These are phyloP conservation scores for Geotrichum ghanense DNA, from an alignment of 805 yeast species.

Conservation along the genomic window DNA sequence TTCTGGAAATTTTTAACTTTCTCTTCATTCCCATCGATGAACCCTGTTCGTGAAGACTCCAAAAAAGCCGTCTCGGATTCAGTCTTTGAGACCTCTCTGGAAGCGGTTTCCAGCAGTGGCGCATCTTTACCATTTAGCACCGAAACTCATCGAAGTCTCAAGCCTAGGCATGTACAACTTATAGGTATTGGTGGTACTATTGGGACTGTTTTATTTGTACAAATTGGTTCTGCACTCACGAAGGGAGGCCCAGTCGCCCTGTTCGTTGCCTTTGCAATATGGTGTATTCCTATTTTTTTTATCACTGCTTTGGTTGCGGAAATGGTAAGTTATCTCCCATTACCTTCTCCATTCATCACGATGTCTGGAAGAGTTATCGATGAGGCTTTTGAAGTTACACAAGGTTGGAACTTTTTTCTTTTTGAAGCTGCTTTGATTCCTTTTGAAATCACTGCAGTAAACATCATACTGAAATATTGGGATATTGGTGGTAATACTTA, in stretches of 20 bases:
- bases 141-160: slow-evolving; percentile 40
- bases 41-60: too few species aligned
- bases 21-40: too few species aligned
- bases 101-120: too few species aligned
- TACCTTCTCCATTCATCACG: slow-evolving; percentile 65
- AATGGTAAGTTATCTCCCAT: slow-evolving; percentile 65
- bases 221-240: slow-evolving; percentile 52
- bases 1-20: too few species aligned
- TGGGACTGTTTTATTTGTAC: slow-evolving; percentile 70
- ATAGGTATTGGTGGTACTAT: slow-evolving; percentile 75
- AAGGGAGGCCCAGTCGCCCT: slow-evolving; percentile 63
- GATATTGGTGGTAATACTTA: slow-evolving; percentile 31
- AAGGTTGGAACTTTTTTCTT: slow-evolving; percentile 74
- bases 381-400: slow-evolving; percentile 60
- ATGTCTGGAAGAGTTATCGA: slow-evolving; percentile 68
- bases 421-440: slow-evolving; percentile 71
- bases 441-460: slow-evolving; percentile 71
- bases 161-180: slow-evolving; percentile 64
- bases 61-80: too few species aligned
- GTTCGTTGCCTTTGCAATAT: slow-evolving; percentile 50
- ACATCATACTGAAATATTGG: slow-evolving; percentile 74
- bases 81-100: too few species aligned
- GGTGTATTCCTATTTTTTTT: slow-evolving; percentile 60
- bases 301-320: slow-evolving; percentile 69
- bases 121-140: too few species aligned